Conservation (phyloP, 1,284 basidiomycete genomes). For the Tylopilus sp. region DNA sequence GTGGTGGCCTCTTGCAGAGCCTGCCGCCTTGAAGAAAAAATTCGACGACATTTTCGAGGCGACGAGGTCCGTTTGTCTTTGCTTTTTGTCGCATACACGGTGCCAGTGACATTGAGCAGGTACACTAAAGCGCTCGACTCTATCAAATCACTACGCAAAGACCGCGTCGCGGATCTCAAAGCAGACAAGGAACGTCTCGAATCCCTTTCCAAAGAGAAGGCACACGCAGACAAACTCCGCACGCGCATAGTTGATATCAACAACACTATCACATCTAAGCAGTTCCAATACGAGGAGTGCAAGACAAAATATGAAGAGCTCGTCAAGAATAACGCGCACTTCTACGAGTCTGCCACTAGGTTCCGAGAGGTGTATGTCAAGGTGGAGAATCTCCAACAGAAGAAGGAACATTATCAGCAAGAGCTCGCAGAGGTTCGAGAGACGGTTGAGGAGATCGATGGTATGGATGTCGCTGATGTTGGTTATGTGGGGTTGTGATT, state of each 20-base stretch:
- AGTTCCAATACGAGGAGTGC: constrained; percentile 80
- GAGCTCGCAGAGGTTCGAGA: constrained; percentile 75
- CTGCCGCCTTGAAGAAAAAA: constrained; percentile 94
- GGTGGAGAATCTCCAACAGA: constrained; percentile 75
- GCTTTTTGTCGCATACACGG: not conserved
- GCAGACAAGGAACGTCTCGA: constrained; percentile 92
- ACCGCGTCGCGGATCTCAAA: constrained; percentile 91
- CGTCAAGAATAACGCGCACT: constrained; percentile 81
- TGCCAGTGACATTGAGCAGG: constrained; percentile 51
- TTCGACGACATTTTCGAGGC: constrained; percentile 99
- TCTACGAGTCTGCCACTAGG: constrained; percentile 86
- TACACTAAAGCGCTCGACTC: constrained; percentile 98
- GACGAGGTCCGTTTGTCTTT: constrained; percentile 71
- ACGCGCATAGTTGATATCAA: constrained; percentile 75
- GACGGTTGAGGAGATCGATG: constrained; percentile 79
- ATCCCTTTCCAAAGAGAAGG: constrained; percentile 86
- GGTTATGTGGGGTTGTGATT: not conserved
- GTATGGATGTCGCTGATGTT: constrained; percentile 48
- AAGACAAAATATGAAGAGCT: constrained; percentile 75
- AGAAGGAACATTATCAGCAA: constrained; percentile 64
- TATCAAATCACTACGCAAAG: constrained; percentile 92
- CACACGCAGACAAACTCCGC: constrained; percentile 87
- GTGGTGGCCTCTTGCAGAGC: constrained; percentile 97
- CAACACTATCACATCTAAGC: constrained; percentile 74
- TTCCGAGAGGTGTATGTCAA: constrained; percentile 88